Evolutionary conservation across 352 stramenopile species (phyloP).

Genomic region (Bremia lactucae): DNA sequence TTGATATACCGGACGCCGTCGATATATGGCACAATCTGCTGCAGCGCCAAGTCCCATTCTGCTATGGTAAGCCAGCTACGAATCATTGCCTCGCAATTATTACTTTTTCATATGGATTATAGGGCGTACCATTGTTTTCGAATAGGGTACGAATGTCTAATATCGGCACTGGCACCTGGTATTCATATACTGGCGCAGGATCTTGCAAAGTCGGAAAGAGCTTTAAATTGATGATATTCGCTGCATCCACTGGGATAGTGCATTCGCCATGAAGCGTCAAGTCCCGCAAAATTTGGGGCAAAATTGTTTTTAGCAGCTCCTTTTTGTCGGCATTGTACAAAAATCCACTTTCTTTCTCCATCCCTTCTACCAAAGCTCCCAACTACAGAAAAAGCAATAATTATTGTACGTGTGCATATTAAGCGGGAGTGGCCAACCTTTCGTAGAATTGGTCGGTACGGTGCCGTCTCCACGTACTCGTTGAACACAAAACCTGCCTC

Average conservation of each 20-base stretch:
- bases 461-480: slow-evolving; percentile 53
- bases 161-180: slow-evolving; percentile 77
- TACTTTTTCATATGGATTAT: neutral
- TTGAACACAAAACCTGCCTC: slow-evolving; percentile 71
- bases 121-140: slow-evolving; percentile 69
- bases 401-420: neutral
- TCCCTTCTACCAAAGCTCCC: slow-evolving; percentile 71
- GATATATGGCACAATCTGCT: slow-evolving; percentile 86
- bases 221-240: slow-evolving; percentile 85
- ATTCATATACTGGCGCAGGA: slow-evolving; percentile 60
- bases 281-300: slow-evolving; percentile 63
- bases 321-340: slow-evolving; percentile 60
- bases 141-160: slow-evolving; percentile 57
- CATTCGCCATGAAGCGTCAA: slow-evolving; percentile 66
- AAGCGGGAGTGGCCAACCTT: slow-evolving; percentile 27
- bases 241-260: slow-evolving; percentile 70
- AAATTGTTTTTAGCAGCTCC: slow-evolving; percentile 44
- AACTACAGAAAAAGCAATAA: slow-evolving; percentile 18
- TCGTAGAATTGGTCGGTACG: slow-evolving; percentile 73
- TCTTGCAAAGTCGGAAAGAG: slow-evolving; percentile 70
- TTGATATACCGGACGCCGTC: slow-evolving; percentile 87
- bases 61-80: slow-evolving; percentile 20
- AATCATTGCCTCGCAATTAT: neutral
- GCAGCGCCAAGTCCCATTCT: slow-evolving; percentile 80
- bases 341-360: slow-evolving; percentile 84